phyloP scores from a whole-genome alignment of 2,329 filamentous ascomycete species.

The Chaetomium sp. region DNA sequence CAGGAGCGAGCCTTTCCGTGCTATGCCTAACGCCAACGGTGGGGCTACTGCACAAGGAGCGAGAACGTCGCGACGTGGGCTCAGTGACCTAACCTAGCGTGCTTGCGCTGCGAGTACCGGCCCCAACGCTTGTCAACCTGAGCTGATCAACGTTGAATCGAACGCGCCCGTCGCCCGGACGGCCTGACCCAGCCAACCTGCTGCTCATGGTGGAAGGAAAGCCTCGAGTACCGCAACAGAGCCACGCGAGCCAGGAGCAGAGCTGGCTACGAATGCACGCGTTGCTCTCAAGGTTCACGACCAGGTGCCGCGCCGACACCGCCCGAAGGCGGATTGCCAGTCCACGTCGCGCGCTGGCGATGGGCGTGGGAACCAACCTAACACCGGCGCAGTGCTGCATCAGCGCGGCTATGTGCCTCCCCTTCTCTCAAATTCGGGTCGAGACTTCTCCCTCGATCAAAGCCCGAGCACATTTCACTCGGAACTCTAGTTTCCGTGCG shows the following conservation, averaged over 20 bases:
- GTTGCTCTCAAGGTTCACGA: not conserved
- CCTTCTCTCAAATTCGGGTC: no score
- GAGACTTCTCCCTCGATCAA: no score
- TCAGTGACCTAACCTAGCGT: constrained; percentile 8
- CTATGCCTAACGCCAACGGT: constrained; percentile 1
- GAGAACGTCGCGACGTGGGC: constrained; percentile 4
- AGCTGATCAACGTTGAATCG: constrained; percentile 7
- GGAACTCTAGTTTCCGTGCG: no score
- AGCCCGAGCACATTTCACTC: no score
- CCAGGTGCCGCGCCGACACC: not conserved
- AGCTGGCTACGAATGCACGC: constrained; percentile 3
- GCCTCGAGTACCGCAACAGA: constrained; percentile 6
- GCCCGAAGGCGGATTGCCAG: constrained; percentile 1
- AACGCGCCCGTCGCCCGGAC: constrained; percentile 6
- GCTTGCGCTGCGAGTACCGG: constrained; percentile 9
- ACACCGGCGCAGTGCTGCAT: constrained; percentile 7
- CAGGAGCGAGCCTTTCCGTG: not conserved
- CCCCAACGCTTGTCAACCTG: constrained; percentile 8
- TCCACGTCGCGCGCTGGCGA: constrained; percentile 1
- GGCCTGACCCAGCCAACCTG: constrained; percentile 5
- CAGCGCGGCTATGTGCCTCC: not conserved
- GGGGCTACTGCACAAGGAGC: not conserved
- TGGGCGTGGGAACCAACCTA: constrained; percentile 6
- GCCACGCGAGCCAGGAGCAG: constrained; percentile 7
- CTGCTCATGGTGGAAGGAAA: constrained; percentile 8